Evolutionary conservation across 2,329 filamentous ascomycete genomes (phyloP), one percentile per base, ranked within the genome.

Genomic region (Calonectria montana): DNA sequence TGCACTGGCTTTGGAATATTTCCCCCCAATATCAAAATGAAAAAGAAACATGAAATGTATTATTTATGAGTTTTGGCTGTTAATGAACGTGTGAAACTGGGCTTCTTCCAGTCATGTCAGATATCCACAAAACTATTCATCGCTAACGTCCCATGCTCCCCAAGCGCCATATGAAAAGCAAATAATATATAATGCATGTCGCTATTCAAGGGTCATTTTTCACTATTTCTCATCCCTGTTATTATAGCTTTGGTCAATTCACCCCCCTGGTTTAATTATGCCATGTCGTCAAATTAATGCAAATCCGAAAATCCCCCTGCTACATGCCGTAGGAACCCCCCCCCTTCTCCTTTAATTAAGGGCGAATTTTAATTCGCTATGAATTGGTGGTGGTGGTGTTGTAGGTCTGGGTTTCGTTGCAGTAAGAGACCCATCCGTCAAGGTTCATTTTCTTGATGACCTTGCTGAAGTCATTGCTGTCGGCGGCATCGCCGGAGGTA

Each of bases 371-470:
- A 12, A 31, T 57, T n/a, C 18, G 16, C 27, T 35, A 69, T 69
- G 61, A 75, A 31, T 63, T 64, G 57, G 77, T 68, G 18, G 73
- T 65, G 5, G 72, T 47, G 3, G 82, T 83, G 9, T 76, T 71
- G 41, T 78, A 82, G 18, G 71, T 80, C 29, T 80, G 77, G 1
- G 81, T 81, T 41, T 84, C 79, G 74, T 57, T 64, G 25, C 91
- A 93, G 72, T 87, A 89, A 80, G 90, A 82, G 3, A 91, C 87
- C 90, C 90, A 93, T 1, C 88, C 88, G 74, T 92, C 88, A 62
- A 94, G 82, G 59, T 89, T 81, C 87, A 92, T 90, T 76, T 89
- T 90, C 85, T 93, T 93, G 71, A 94, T 85, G 31, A 93, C 85
- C 7, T 89, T 93, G 71, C 90, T 93, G 77, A 93, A 93, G 1